A percentile compares a stretch with the other conserved stretches of the same genome.
These are phyloP conservation scores for Penicillium sp. DNA, from an alignment of 2,329 filamentous ascomycete species.

Conservation along the genomic window DNA sequence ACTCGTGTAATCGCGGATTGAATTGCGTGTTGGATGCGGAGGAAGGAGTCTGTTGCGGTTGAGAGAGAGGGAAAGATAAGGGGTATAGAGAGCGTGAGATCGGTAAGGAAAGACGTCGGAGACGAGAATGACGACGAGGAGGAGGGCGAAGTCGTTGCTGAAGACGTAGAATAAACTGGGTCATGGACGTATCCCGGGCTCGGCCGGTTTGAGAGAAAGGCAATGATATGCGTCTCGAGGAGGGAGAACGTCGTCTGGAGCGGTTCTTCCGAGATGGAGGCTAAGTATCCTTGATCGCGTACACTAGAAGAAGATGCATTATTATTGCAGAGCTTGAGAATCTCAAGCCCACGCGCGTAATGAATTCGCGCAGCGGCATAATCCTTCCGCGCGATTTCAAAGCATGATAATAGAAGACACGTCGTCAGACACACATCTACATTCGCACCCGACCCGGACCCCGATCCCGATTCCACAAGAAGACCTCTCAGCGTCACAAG, in stretches of 20 bases:
- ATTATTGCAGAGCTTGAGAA: background rate
- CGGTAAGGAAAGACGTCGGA: background rate
- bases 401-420: background rate
- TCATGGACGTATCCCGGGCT: background rate
- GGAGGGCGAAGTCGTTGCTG: no score
- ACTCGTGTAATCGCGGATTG: background rate
- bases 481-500: background rate
- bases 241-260: background rate
- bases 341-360: background rate
- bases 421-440: background rate
- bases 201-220: background rate
- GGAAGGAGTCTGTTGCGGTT: background rate
- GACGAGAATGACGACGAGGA: no score
- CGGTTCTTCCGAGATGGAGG: background rate
- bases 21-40: background rate
- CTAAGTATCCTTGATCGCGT: no score
- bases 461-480: background rate
- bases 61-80: background rate
- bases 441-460: background rate
- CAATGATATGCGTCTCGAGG: background rate
- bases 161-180: background rate
- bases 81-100: background rate
- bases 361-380: background rate
- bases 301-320: no score
- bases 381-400: background rate